phyloP scores from a whole-genome alignment of 106 monocot species.

The Dendrobium officinale region DNA sequence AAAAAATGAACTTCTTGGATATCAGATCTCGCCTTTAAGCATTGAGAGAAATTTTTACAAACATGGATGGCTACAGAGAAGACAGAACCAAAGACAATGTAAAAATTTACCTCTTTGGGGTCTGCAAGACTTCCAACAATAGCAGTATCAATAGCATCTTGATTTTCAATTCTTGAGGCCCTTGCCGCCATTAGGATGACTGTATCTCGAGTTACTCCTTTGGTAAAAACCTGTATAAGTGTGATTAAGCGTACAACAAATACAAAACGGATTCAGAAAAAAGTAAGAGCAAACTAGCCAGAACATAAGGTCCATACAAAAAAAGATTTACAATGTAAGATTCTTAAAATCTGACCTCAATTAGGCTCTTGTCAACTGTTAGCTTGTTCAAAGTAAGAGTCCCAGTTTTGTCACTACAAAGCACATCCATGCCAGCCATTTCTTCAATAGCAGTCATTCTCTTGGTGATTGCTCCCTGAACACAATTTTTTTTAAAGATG shows the following conservation, averaged over 20 bases:
- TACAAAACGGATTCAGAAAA: neutral
- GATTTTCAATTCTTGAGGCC: conserved; percentile 90
- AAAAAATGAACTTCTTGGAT: conserved; percentile 75
- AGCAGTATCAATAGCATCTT: conserved; percentile 95
- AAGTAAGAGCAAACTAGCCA: neutral
- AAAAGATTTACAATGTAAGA: neutral
- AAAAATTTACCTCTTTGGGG: conserved; percentile 66
- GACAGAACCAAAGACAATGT: neutral
- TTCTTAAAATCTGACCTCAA: conserved; percentile 19
- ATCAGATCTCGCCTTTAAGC: conserved; percentile 52
- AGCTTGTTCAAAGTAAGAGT: conserved; percentile 35
- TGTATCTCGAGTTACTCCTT: conserved; percentile 67
- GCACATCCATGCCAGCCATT: conserved; percentile 49
- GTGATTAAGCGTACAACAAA: neutral
- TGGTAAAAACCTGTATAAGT: conserved; percentile 61
- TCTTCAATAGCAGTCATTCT: conserved; percentile 46
- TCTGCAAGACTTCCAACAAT: conserved; percentile 97
- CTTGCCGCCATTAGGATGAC: conserved; percentile 95
- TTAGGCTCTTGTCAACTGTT: conserved; percentile 29
- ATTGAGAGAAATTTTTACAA: neutral
- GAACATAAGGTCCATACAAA: neutral
- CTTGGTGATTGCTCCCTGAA: conserved; percentile 41
- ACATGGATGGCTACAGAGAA: neutral
- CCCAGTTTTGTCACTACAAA: conserved; percentile 44
- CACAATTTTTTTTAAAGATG: neutral